phyloP scores from a whole-genome alignment of 495 filamentous ascomycete genomes.

The Echria macrotheca region DNA sequence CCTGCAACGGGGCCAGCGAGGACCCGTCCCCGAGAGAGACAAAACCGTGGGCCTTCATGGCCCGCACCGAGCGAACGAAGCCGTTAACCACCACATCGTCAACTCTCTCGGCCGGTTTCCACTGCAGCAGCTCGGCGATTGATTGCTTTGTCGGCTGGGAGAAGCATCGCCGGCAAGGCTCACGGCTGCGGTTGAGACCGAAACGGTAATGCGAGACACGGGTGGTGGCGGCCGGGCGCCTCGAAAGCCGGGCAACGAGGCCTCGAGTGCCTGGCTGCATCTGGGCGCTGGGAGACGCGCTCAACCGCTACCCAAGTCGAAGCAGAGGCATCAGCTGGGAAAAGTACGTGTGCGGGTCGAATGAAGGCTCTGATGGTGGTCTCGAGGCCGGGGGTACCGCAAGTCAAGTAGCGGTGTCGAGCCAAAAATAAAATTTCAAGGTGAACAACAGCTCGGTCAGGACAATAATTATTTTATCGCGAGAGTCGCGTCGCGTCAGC shows the following conservation, averaged over 20 bases:
- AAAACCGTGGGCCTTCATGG: conserved; percentile 79
- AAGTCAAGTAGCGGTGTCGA: too few species aligned
- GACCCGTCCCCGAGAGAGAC: conserved; percentile 86
- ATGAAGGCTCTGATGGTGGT: too few species aligned
- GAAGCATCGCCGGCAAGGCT: conserved; percentile 13
- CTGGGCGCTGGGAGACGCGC: too few species aligned
- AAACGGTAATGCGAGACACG: neutral
- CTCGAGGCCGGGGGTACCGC: too few species aligned
- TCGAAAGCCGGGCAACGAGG: neutral
- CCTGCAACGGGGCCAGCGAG: conserved; percentile 71
- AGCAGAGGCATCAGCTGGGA: too few species aligned
- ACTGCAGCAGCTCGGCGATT: conserved; percentile 28
- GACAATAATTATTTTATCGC: too few species aligned
- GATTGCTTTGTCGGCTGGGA: conserved; percentile 19
- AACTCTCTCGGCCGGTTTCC: conserved; percentile 21
- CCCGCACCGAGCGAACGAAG: conserved; percentile 76
- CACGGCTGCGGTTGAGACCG: neutral
- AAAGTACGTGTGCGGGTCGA: too few species aligned
- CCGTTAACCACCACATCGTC: conserved; percentile 57
- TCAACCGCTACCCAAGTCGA: neutral
- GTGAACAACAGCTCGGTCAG: too few species aligned
- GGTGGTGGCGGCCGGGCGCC: neutral
- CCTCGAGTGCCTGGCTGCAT: neutral
- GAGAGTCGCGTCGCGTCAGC: too few species aligned
- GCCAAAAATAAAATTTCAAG: too few species aligned